A percentile compares a stretch with the other conserved stretches of the same genome.
Evolutionary conservation across 164 flowering plant species (phyloP).

Genomic region (Cinnamomum chago): DNA sequence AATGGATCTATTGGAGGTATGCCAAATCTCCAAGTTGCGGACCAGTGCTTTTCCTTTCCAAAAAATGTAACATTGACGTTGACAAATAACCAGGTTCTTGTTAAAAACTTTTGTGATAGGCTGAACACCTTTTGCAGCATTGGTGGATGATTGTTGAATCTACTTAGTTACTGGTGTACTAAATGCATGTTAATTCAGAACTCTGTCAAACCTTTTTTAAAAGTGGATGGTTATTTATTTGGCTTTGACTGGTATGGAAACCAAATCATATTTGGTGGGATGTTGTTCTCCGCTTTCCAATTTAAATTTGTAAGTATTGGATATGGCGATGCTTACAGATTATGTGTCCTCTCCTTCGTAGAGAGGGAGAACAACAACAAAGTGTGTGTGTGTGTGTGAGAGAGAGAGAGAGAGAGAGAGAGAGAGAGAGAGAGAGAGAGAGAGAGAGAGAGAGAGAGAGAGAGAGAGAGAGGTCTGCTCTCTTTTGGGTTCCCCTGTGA

Average conservation of each 20-base stretch:
- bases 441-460: no score
- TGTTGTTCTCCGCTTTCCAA: neutral
- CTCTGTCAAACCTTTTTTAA: neutral
- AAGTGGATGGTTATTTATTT: neutral
- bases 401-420: no score
- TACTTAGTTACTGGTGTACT: neutral
- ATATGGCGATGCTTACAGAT: neutral
- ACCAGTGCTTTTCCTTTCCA: conserved; percentile 71
- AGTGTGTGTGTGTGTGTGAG: no score
- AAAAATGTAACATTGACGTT: conserved; percentile 43
- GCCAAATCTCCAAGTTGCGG: conserved; percentile 39
- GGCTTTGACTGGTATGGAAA: neutral
- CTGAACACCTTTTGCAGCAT: neutral
- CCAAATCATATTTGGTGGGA: no score
- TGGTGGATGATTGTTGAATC: neutral
- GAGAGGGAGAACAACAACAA: no score
- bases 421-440: no score
- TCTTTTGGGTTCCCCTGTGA: no score
- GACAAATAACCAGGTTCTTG: conserved; percentile 82
- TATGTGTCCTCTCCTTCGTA: neutral
- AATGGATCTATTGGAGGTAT: conserved; percentile 46
- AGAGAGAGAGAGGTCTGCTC: no score
- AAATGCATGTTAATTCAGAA: neutral
- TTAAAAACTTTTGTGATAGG: conserved; percentile 6
- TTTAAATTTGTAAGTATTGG: neutral